Conservation (phyloP, 768 basidiomycete genomes). For the Leccinum subgranulosum region DNA sequence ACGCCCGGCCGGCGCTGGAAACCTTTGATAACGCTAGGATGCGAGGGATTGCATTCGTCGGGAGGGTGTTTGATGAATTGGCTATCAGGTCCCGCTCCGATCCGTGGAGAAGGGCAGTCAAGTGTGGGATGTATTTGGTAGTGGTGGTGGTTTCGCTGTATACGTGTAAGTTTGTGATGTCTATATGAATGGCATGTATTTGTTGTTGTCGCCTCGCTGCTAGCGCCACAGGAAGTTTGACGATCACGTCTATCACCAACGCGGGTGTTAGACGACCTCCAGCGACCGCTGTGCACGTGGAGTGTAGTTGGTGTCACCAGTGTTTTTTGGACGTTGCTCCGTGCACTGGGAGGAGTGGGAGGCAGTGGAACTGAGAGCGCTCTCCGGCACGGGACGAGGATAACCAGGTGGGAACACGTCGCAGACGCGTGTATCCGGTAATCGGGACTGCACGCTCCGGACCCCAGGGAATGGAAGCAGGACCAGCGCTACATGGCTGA, state of each 20-base stretch:
- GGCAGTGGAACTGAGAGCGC: too few relatives aligned
- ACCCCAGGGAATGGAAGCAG: too few relatives aligned
- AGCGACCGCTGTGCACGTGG: background rate
- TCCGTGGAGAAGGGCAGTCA: background rate
- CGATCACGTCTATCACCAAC: background rate
- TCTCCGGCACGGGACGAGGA: too few relatives aligned
- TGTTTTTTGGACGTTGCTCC: too few relatives aligned
- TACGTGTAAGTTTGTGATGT: background rate
- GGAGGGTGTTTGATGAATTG: background rate
- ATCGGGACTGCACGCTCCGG: too few relatives aligned
- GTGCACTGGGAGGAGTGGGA: too few relatives aligned
- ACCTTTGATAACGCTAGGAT: conserved; percentile 6
- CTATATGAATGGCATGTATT: background rate
- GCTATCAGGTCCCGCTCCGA: background rate
- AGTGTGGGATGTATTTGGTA: background rate
- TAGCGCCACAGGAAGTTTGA: background rate
- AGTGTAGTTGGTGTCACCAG: too few relatives aligned
- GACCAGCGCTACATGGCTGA: too few relatives aligned
- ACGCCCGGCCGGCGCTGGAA: conserved; percentile 9
- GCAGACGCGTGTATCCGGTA: too few relatives aligned
- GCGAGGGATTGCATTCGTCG: conserved; percentile 1
- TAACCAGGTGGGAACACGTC: too few relatives aligned
- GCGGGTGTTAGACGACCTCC: background rate
- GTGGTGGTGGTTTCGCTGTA: conserved; percentile 1
- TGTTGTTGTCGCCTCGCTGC: background rate